Percentiles rank a stretch among this genome's conserved stretches.
Evolutionary conservation across 2,329 filamentous ascomycete species (phyloP).

Genomic region (Diaporthe citri): DNA sequence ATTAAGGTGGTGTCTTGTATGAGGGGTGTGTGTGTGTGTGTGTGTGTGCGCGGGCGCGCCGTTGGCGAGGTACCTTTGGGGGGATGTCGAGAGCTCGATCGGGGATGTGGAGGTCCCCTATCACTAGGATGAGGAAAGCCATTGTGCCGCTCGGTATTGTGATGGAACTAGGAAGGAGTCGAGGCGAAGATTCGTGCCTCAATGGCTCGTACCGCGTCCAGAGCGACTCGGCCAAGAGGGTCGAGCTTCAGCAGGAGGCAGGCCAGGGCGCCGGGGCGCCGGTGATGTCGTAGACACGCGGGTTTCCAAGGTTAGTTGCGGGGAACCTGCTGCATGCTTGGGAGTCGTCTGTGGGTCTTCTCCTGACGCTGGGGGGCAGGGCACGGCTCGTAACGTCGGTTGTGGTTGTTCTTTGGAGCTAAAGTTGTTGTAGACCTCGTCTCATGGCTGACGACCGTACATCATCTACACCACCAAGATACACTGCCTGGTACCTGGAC

Average conservation of each 20-base stretch:
- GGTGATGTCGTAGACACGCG: background rate
- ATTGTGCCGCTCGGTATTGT: conserved; percentile 65
- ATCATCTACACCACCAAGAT: background rate
- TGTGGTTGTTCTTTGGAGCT: background rate
- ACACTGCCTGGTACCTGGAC: background rate
- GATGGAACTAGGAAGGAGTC: background rate
- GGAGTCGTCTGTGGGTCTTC: background rate
- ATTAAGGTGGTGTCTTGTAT: conserved; percentile 34
- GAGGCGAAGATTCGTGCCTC: conserved; percentile 1
- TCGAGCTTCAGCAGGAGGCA: conserved; percentile 14
- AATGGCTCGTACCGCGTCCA: conserved; percentile 4
- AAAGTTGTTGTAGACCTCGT: background rate
- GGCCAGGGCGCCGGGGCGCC: conserved; percentile 25
- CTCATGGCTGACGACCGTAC: conserved; percentile 12
- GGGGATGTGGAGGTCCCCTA: conserved; percentile 94
- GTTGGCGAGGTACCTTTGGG: conserved; percentile 73
- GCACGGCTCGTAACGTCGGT: background rate
- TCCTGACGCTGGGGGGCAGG: background rate
- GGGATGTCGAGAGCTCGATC: conserved; percentile 93
- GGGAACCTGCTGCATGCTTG: background rate
- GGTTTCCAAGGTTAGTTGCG: background rate
- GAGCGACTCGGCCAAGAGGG: conserved; percentile 15
- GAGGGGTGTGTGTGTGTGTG: too few relatives aligned
- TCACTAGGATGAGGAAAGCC: conserved; percentile 90
- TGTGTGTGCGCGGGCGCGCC: background rate